Evolutionary conservation across 2,329 filamentous ascomycete genomes (phyloP).

Genomic region (Apiospora koreana): DNA sequence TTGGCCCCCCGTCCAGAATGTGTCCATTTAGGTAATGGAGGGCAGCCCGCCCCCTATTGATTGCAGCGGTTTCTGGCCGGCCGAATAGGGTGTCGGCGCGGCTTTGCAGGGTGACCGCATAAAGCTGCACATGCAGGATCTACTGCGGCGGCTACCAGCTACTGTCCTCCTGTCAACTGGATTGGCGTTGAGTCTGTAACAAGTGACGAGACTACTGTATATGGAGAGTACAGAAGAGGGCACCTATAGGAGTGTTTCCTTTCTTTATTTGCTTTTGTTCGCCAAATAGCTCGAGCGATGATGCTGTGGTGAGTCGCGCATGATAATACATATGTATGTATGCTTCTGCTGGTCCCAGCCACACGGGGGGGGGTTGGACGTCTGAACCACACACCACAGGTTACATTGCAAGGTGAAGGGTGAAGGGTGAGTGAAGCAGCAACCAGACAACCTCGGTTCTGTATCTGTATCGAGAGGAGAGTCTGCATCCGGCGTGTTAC

Average conservation of each 20-base stretch:
- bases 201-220: neutral
- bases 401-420: neutral
- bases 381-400: neutral
- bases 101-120: neutral
- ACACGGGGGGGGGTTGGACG: neutral
- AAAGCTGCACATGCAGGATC: neutral
- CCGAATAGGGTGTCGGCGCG: neutral
- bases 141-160: neutral
- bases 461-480: neutral
- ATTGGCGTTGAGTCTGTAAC: neutral
- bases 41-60: neutral
- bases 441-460: neutral
- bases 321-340: neutral
- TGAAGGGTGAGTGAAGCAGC: too few species aligned
- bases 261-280: neutral
- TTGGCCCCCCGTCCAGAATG: neutral
- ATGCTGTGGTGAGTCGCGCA: neutral
- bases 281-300: neutral
- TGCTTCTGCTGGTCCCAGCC: constrained; percentile 5
- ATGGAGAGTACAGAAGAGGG: neutral
- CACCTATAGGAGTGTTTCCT: neutral
- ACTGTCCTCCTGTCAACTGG: neutral
- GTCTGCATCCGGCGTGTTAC: neutral
- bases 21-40: neutral
- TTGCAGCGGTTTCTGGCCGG: neutral